Percentiles rank a stretch among this genome's conserved stretches.
These are phyloP conservation scores for Fragaria vesca DNA, from an alignment of 306 rosid species.

Conservation along the genomic window DNA sequence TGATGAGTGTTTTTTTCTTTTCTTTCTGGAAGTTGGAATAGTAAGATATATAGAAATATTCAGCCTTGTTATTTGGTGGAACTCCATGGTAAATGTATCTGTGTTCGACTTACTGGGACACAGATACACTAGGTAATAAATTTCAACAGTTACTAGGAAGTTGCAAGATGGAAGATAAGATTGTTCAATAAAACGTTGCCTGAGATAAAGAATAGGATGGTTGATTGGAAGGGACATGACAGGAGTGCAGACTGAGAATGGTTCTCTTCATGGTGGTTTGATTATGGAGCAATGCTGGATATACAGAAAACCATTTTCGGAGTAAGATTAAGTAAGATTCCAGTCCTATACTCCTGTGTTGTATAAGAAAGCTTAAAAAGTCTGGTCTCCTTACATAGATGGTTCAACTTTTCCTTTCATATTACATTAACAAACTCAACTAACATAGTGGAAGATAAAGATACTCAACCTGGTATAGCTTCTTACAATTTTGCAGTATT, in stretches of 20 bases:
- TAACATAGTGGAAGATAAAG: conserved; percentile 7
- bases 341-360: conserved; percentile 9
- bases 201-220: conserved; percentile 13
- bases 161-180: conserved; percentile 29
- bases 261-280: conserved; percentile 22
- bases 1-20: no score
- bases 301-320: conserved; percentile 16
- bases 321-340: conserved; percentile 25
- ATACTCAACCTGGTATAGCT: conserved; percentile 17
- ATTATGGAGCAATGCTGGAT: conserved; percentile 25
- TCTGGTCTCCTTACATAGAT: conserved; percentile 26
- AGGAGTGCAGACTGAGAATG: conserved; percentile 15
- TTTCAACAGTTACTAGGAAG: conserved; percentile 27
- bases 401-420: conserved; percentile 21
- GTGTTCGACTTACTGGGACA: conserved; percentile 6
- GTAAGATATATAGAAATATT: not conserved
- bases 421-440: conserved; percentile 8
- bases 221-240: conserved; percentile 11
- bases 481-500: not conserved
- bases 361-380: conserved; percentile 25
- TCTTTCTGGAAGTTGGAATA: conserved; percentile 17
- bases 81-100: not conserved
- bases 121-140: conserved; percentile 3
- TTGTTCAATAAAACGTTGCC: conserved; percentile 18
- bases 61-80: conserved; percentile 4